phyloP scores from a whole-genome alignment of 148 eudicot species.

The Dianthus caryophyllus region DNA sequence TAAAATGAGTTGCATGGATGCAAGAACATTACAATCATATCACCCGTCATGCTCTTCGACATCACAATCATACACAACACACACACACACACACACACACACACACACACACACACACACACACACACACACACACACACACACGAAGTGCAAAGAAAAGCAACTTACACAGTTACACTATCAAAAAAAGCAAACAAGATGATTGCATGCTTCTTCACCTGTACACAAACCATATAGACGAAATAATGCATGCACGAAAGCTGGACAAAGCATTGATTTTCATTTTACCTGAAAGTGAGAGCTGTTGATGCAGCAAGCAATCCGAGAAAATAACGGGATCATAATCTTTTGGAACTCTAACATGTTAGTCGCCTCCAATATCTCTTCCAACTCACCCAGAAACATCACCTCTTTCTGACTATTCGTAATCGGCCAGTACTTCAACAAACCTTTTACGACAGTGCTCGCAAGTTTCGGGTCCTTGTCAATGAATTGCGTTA shows the following conservation, averaged over 20 bases:
- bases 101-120: too few species aligned
- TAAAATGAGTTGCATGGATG: not conserved
- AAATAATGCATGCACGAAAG: not conserved
- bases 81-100: too few species aligned
- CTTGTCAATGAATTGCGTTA: constrained; percentile 84
- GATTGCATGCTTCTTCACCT: not conserved
- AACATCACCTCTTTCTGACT: constrained; percentile 97
- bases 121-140: too few species aligned
- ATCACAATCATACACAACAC: too few species aligned
- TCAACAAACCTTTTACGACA: constrained; percentile 75
- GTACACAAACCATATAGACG: not conserved
- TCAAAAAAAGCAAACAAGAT: too few species aligned
- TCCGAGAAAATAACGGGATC: constrained; percentile 75
- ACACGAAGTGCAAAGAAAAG: too few species aligned
- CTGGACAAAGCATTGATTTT: not conserved
- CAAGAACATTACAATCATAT: not conserved
- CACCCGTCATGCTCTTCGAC: not conserved
- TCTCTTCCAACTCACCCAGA: constrained; percentile 82
- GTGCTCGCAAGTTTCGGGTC: constrained; percentile 76
- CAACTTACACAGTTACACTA: too few species aligned
- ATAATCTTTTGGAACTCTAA: constrained; percentile 79
- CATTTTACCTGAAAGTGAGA: constrained; percentile 79
- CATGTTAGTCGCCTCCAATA: constrained; percentile 73
- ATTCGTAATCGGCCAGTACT: constrained; percentile 90
- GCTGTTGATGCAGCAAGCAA: constrained; percentile 87